Percentiles rank a stretch among this genome's conserved stretches.
Evolutionary conservation across 257 asterid species (phyloP).

Genomic region (Plantago elongata): DNA sequence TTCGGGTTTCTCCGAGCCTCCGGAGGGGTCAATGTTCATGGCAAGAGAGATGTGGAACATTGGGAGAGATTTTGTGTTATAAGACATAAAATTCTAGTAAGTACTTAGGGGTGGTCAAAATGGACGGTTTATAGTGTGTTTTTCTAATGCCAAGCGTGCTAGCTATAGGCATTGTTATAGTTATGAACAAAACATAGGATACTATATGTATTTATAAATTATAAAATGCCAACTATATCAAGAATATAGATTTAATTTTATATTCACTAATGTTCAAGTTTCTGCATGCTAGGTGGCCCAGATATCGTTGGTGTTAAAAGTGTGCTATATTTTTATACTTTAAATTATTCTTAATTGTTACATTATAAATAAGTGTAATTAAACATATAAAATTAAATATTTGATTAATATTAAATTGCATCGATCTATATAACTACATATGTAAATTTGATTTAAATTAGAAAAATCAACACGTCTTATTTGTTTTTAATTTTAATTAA

Average conservation of each 20-base stretch:
- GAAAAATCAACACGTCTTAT: too few species aligned
- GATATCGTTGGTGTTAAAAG: conserved; percentile 8
- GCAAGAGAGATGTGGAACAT: conserved; percentile 1
- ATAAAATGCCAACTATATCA: conserved; percentile 2
- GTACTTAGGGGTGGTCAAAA: conserved; percentile 22
- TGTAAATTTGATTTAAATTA: too few species aligned
- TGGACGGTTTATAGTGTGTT: conserved; percentile 32
- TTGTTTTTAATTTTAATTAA: too few species aligned
- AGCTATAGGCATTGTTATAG: conserved; percentile 23
- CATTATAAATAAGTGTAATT: not conserved
- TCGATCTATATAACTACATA: not conserved
- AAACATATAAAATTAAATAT: too few species aligned
- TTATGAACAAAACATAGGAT: too few species aligned
- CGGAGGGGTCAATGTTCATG: conserved; percentile 35
- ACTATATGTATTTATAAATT: not conserved
- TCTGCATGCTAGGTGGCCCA: conserved; percentile 21
- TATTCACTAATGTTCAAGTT: not conserved
- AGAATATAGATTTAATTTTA: too few species aligned
- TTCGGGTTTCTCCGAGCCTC: conserved; percentile 18
- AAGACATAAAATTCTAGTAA: not conserved
- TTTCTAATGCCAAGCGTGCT: conserved; percentile 40
- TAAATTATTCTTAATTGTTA: not conserved
- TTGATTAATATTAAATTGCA: too few species aligned
- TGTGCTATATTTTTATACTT: not conserved
- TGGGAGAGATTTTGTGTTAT: not conserved